phyloP scores from a whole-genome alignment of 225 moss, liverwort and hornwort genomes.

The Ulota crispa region DNA sequence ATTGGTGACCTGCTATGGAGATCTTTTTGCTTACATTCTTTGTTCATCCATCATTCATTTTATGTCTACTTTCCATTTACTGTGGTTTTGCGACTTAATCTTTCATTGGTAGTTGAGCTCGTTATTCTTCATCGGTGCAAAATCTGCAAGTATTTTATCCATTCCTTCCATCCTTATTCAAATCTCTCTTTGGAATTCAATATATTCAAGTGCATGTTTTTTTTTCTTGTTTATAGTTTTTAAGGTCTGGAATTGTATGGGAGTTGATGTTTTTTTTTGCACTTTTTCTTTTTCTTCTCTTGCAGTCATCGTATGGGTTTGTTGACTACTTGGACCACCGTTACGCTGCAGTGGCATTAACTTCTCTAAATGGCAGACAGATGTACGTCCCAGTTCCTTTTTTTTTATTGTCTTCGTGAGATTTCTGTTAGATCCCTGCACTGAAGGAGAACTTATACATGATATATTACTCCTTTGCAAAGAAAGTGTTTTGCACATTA shows the following conservation, averaged over 20 bases:
- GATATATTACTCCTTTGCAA: background rate
- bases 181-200: background rate
- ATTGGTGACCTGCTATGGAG: background rate
- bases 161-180: background rate
- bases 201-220: slow-evolving; percentile 4
- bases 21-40: background rate
- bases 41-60: background rate
- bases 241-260: background rate
- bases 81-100: background rate
- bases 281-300: slow-evolving; percentile 2
- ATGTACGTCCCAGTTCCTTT: slow-evolving; percentile 46
- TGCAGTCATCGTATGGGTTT: slow-evolving; percentile 80
- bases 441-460: background rate
- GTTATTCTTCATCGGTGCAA: background rate
- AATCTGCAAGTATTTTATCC: background rate
- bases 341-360: slow-evolving; percentile 63
- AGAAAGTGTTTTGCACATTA: background rate
- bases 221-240: background rate
- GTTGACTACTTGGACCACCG: slow-evolving; percentile 73
- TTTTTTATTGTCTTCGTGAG: background rate
- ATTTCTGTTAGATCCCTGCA: background rate
- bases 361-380: slow-evolving; percentile 61
- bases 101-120: background rate
- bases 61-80: background rate
- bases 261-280: slow-evolving; percentile 5